These are phyloP conservation scores for Quercus gilva DNA, from an alignment of 306 rosid species.

Conservation along the genomic window DNA sequence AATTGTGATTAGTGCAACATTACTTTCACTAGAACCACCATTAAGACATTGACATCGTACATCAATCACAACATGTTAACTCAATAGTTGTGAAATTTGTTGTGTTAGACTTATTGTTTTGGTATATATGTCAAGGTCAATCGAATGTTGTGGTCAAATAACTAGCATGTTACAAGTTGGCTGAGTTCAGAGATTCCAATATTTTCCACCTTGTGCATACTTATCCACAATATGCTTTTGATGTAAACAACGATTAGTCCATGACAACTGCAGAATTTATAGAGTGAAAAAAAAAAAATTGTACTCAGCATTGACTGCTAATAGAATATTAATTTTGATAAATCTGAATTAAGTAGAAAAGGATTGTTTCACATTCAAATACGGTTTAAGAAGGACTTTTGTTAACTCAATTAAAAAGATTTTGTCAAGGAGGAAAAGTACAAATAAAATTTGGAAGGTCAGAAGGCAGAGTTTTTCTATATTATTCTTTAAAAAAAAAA, in stretches of 20 bases:
- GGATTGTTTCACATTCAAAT: constrained; percentile 2
- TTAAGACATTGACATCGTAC: no score
- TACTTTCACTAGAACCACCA: no score
- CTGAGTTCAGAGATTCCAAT: background rate
- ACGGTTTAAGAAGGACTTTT: constrained; percentile 1
- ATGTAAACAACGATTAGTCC: background rate
- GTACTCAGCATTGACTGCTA: background rate
- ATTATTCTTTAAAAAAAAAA: background rate
- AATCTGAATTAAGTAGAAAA: background rate
- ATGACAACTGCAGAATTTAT: background rate
- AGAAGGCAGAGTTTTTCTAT: background rate
- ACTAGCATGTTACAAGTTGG: background rate
- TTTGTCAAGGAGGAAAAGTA: background rate
- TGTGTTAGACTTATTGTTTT: background rate
- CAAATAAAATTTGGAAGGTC: constrained; percentile 2
- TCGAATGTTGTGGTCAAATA: background rate
- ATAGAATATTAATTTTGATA: background rate
- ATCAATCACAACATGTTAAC: no score
- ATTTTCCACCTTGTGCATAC: background rate
- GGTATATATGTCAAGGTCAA: constrained; percentile 8
- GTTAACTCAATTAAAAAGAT: background rate
- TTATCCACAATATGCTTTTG: constrained; percentile 6
- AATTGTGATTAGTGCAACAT: no score
- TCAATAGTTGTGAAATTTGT: no score
- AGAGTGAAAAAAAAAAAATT: background rate